Base-by-base conservation (phyloP, 192 early-diverging fungal species). In the Thamnidium elegans region DNA sequence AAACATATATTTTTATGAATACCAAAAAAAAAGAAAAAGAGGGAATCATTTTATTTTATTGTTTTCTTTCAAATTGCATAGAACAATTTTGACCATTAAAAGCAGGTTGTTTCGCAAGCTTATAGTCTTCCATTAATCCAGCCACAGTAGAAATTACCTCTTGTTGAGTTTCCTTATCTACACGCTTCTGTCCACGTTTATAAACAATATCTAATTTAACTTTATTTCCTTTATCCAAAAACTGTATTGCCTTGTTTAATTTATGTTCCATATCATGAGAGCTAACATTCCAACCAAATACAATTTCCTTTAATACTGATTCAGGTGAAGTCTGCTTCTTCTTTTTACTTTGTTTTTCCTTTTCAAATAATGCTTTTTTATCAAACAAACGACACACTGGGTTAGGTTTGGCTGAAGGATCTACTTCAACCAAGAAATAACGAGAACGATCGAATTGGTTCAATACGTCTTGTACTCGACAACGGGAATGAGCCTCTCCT, bases 351-450 rank as follows among this genome's bases (percentile, higher is more conserved):
- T 71, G 67, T 46, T 84, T 84, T 58, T 75, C 69, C 53, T 84
- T 84, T 20, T 78, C 74, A 53, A 75, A 84, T n/a, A 79, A 31
- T 6, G 58, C 60, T 48, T 80, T 81, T 62, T 84, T 84, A 46
- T 73, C 73, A 47, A 80, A 67, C 31, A 81, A 63, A 55, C 79
- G 77, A 67, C 83, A 84, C n/a, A 81, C 71, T 5, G 83, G 83
- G 8, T 61, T 56, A 10, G 65, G 70, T 5, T 75, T 66, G 7
- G 62, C 51, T 1, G 65, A 54, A 13, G 59, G 63, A 14, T 80
- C 63, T 0, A 84, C 83, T 42, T 84, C 80, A 8, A 84, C 62
- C 0, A 84, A 64, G 50, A 76, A 80, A 50, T 73, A 81, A 19
- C 56, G 21, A 9, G 69, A 54, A 0, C 83, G 78, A 55, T 84